Conservation (phyloP, 2,329 filamentous ascomycete genomes). For the Aspergillus floridensis region DNA sequence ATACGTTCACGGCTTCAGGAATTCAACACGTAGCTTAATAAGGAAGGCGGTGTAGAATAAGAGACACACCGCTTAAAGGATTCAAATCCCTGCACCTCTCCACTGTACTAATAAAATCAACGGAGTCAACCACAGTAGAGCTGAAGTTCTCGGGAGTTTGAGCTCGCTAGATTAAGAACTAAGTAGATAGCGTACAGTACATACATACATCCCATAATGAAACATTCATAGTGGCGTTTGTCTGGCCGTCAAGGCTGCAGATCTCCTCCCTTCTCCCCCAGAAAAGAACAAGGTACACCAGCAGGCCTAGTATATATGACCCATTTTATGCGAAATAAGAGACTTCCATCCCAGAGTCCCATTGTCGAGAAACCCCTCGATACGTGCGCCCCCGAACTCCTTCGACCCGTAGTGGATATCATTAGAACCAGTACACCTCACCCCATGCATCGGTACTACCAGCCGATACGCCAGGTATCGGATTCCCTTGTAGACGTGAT, state of each 20-base stretch:
- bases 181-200: not conserved
- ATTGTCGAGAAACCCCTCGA: not conserved
- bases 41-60: too few species aligned
- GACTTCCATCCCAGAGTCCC: not conserved
- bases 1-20: too few species aligned
- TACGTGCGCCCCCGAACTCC: constrained; percentile 3
- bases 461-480: constrained; percentile 9
- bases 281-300: not conserved
- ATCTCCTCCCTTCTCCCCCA: not conserved
- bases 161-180: not conserved
- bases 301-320: not conserved
- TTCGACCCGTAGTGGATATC: constrained; percentile 4
- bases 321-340: not conserved
- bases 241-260: not conserved
- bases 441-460: constrained; percentile 4
- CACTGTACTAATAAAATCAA: too few species aligned
- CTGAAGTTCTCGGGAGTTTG: not conserved
- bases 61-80: too few species aligned
- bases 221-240: not conserved
- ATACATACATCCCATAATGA: not conserved
- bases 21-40: too few species aligned
- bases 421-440: not conserved
- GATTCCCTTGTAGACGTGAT: not conserved
- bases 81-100: too few species aligned
- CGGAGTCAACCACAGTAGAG: too few species aligned